These are phyloP conservation scores for Lactarius evosmus DNA, from an alignment of 768 basidiomycete species.

Conservation along the genomic window DNA sequence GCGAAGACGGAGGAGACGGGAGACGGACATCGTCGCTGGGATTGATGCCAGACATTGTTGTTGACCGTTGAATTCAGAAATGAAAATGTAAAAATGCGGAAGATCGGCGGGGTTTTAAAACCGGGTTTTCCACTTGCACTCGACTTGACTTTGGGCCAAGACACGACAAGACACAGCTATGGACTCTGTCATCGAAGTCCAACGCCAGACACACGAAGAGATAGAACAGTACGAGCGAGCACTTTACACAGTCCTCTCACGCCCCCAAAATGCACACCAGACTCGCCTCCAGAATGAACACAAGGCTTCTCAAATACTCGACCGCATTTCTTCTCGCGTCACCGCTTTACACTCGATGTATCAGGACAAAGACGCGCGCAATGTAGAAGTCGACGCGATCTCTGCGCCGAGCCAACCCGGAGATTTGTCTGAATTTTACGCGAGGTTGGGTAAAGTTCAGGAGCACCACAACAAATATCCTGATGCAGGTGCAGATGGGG, in stretches of 20 bases:
- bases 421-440: constrained; percentile 92
- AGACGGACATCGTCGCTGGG: constrained; percentile 75
- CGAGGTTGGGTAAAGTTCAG: constrained; percentile 92
- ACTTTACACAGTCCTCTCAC: constrained; percentile 77
- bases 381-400: constrained; percentile 60
- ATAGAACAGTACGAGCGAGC: constrained; percentile 88
- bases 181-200: constrained; percentile 94
- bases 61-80: constrained; percentile 40
- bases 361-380: constrained; percentile 69
- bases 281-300: constrained; percentile 73
- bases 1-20: constrained; percentile 12
- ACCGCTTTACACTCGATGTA: constrained; percentile 68
- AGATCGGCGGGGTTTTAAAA: constrained; percentile 23
- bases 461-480: constrained; percentile 97
- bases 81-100: constrained; percentile 33
- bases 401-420: constrained; percentile 53
- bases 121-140: background rate
- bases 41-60: constrained; percentile 78
- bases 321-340: constrained; percentile 71
- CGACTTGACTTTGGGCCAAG: constrained; percentile 8
- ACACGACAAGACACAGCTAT: constrained; percentile 44
- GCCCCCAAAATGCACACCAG: constrained; percentile 61
- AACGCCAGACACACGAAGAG: constrained; percentile 94
- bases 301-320: constrained; percentile 85
- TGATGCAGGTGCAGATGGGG: constrained; percentile 75